phyloP scores from a whole-genome alignment of 208 protist genomes.

The Plasmodiophora brassicae region DNA sequence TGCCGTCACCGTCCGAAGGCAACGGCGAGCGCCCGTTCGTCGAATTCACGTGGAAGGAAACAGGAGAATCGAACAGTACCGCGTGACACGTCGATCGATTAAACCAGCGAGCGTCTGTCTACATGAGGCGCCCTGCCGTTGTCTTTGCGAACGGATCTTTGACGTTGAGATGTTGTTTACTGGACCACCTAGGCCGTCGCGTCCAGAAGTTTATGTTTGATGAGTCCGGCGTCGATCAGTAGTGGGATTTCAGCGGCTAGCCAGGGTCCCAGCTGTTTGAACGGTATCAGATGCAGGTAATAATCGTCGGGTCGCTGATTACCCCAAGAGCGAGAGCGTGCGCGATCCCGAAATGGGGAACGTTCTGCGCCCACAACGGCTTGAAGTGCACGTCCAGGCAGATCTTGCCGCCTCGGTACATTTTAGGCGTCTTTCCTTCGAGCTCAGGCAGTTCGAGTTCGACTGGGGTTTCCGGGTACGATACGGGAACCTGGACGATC shows the following conservation, averaged over 20 bases:
- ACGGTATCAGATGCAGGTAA: conserved; percentile 14
- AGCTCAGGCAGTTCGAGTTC: conserved; percentile 90
- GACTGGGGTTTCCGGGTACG: conserved; percentile 86
- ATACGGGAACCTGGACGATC: conserved; percentile 76
- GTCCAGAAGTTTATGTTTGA: neutral
- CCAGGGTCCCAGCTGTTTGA: conserved; percentile 75
- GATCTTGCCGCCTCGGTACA: conserved; percentile 95
- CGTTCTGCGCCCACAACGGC: conserved; percentile 90
- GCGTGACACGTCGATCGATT: too few relatives aligned
- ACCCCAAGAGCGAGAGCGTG: conserved; percentile 90
- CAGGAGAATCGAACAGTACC: too few relatives aligned
- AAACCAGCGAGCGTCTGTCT: too few relatives aligned
- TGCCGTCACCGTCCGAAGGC: too few relatives aligned
- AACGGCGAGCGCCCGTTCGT: too few relatives aligned
- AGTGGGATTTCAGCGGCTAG: conserved; percentile 90
- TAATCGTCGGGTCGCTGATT: conserved; percentile 47
- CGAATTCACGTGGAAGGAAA: too few relatives aligned
- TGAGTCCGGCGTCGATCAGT: conserved; percentile 76
- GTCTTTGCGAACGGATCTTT: too few relatives aligned
- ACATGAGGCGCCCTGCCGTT: too few relatives aligned
- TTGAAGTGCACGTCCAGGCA: conserved; percentile 95
- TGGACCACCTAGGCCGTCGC: neutral
- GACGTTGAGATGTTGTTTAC: too few relatives aligned
- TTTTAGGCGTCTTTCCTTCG: conserved; percentile 94
- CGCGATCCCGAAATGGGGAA: conserved; percentile 92